phyloP scores from a whole-genome alignment of 208 protist genomes.

The Tritrichomonas foetus region DNA sequence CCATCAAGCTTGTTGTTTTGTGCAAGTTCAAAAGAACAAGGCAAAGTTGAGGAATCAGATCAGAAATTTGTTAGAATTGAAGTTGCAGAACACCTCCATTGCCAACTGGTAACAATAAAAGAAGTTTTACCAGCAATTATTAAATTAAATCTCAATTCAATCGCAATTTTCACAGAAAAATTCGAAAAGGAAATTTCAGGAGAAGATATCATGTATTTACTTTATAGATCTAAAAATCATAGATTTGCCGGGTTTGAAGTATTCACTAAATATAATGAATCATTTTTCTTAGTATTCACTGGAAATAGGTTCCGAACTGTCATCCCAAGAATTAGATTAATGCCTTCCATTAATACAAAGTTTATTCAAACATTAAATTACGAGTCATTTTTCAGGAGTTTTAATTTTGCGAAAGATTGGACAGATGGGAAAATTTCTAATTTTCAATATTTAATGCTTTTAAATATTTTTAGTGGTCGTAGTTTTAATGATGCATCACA shows the following conservation, averaged over 20 bases:
- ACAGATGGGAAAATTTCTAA: slow-evolving; percentile 60
- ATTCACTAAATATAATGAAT: background rate
- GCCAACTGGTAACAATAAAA: background rate
- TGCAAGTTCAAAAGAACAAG: background rate
- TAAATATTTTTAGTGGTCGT: slow-evolving; percentile 90
- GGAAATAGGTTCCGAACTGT: background rate
- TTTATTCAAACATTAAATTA: background rate
- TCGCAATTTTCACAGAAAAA: background rate
- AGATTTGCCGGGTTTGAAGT: background rate
- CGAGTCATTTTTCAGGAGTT: background rate
- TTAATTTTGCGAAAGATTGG: background rate
- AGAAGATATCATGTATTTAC: background rate
- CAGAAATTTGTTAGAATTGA: background rate
- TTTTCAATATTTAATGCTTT: slow-evolving; percentile 94
- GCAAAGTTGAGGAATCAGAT: background rate
- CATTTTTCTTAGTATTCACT: background rate
- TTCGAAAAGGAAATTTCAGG: background rate
- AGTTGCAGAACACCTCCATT: background rate
- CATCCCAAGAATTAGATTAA: background rate
- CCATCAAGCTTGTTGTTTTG: background rate
- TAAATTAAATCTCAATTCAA: background rate
- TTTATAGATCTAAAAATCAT: background rate
- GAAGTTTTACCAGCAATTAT: background rate
- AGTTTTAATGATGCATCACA: slow-evolving; percentile 91
- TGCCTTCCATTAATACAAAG: background rate